These are phyloP conservation scores for Oxyria digyna DNA, from an alignment of 148 eudicot species.

Conservation along the genomic window DNA sequence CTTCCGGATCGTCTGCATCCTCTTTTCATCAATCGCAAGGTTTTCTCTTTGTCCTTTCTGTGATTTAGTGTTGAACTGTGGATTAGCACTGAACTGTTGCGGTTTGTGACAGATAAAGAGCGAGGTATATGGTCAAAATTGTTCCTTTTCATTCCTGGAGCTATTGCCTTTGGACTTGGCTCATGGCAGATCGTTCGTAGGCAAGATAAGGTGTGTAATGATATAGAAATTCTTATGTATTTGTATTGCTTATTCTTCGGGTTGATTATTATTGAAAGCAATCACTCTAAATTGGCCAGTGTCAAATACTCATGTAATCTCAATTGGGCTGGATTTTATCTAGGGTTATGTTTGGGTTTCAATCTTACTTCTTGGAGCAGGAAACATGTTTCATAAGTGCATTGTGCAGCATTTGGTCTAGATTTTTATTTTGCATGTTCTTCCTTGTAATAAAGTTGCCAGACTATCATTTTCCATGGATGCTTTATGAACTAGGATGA, in stretches of 20 bases:
- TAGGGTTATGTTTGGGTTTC: neutral
- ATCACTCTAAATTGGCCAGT: neutral
- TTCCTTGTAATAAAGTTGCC: neutral
- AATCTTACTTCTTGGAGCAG: neutral
- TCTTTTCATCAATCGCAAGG: conserved; percentile 35
- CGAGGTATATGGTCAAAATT: conserved; percentile 62
- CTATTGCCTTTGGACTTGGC: conserved; percentile 85
- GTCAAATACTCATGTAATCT: neutral
- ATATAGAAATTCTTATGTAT: neutral
- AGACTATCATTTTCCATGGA: neutral
- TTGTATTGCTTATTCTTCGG: neutral
- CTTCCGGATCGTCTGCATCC: conserved; percentile 14
- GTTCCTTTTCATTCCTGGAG: conserved; percentile 87
- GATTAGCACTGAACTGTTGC: neutral
- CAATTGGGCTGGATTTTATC: neutral
- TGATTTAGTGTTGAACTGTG: conserved; percentile 1
- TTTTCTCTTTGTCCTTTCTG: neutral
- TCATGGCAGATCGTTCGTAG: conserved; percentile 90
- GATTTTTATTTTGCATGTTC: neutral
- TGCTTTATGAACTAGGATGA: neutral
- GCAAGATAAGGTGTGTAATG: conserved; percentile 83
- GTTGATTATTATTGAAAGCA: neutral
- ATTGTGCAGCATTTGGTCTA: neutral
- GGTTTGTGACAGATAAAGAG: conserved; percentile 26
- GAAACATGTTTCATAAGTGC: neutral